Conservation (phyloP, 1,284 basidiomycete genomes). For the Porogramme epimiltina region DNA sequence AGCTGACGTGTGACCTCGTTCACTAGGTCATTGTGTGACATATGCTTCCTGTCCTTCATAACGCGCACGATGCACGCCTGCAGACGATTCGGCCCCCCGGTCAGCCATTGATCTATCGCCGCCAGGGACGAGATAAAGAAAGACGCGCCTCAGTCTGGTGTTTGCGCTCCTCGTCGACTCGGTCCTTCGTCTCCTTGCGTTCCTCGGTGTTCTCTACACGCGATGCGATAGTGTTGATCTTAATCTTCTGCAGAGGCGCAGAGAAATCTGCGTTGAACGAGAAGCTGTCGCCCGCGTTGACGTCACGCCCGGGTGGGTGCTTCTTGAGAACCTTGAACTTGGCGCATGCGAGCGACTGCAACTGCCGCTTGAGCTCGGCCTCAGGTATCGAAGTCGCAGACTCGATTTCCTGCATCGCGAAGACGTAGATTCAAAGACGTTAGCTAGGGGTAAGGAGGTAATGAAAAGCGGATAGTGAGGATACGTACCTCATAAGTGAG, state of each 20-base stretch:
- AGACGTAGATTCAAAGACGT: not conserved
- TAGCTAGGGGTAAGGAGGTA: not conserved
- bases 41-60: slow-evolving; percentile 95
- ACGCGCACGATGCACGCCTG: slow-evolving; percentile 96
- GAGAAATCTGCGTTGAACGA: slow-evolving; percentile 88
- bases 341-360: slow-evolving; percentile 97
- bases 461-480: not conserved
- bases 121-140: too few relatives aligned
- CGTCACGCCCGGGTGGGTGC: slow-evolving; percentile 85
- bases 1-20: slow-evolving; percentile 92
- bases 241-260: slow-evolving; percentile 85
- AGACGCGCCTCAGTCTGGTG: slow-evolving; percentile 83
- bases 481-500: slow-evolving; percentile 69
- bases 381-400: slow-evolving; percentile 77
- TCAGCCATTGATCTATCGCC: not conserved
- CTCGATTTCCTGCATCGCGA: slow-evolving; percentile 59
- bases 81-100: too few relatives aligned
- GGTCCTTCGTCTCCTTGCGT: slow-evolving; percentile 87
- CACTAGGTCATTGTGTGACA: slow-evolving; percentile 89
- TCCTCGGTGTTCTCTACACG: slow-evolving; percentile 89
- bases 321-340: slow-evolving; percentile 95
- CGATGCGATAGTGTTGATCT: slow-evolving; percentile 89
- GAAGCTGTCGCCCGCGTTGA: slow-evolving; percentile 79
- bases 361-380: slow-evolving; percentile 82
- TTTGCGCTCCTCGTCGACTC: slow-evolving; percentile 91